These are phyloP conservation scores for Suaeda aralocaspica DNA, from an alignment of 148 eudicot genomes.

Conservation along the genomic window DNA sequence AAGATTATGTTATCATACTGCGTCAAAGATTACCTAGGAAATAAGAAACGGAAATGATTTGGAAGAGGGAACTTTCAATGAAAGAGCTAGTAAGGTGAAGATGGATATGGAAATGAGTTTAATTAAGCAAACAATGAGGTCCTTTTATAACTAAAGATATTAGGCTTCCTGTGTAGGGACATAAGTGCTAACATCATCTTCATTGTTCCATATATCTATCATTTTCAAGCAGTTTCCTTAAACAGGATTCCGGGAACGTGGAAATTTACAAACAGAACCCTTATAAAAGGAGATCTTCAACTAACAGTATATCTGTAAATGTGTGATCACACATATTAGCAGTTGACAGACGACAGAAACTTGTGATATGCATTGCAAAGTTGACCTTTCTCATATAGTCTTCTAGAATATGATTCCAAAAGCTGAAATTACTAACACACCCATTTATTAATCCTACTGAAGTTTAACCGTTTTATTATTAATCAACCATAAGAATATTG, in stretches of 20 bases:
- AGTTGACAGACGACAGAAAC: not conserved
- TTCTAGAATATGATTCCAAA: not conserved
- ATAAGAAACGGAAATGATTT: not conserved
- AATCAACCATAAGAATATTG: not conserved
- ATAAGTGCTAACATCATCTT: constrained; percentile 21
- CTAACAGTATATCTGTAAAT: not conserved
- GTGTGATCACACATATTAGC: not conserved
- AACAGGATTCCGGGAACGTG: constrained; percentile 4
- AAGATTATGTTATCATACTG: no score
- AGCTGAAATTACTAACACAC: constrained; percentile 1
- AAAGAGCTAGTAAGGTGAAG: not conserved
- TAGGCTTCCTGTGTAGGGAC: constrained; percentile 29
- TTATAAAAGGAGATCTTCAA: not conserved
- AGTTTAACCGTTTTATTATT: not conserved
- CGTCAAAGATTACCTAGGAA: constrained; percentile 12
- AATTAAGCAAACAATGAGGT: constrained; percentile 19
- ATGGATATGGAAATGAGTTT: constrained; percentile 25
- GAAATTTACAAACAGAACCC: not conserved
- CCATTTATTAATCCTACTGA: not conserved
- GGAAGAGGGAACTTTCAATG: constrained; percentile 3
- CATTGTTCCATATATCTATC: constrained; percentile 16
- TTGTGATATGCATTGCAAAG: constrained; percentile 13
- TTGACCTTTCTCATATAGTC: constrained; percentile 9
- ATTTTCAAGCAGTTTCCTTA: constrained; percentile 29
- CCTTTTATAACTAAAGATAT: constrained; percentile 32